A percentile compares a stretch with the other conserved stretches of the same genome.
phyloP scores from a whole-genome alignment of 129 eudicot species.

The Oenanthe sinensis region DNA sequence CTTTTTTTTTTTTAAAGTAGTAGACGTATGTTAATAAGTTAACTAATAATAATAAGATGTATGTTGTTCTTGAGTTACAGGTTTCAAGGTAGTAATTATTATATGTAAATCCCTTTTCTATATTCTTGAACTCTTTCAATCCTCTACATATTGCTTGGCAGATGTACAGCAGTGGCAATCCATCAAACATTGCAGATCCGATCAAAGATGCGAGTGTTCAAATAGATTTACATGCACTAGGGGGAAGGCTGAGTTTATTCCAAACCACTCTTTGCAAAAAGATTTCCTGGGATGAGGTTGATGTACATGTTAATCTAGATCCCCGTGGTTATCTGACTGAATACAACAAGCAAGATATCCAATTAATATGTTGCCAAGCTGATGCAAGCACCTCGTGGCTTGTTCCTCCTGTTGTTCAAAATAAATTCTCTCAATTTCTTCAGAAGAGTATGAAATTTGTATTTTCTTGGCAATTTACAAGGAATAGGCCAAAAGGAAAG shows the following conservation, averaged over 20 bases:
- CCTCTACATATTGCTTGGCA: constrained; percentile 11
- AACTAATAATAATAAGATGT: too few species aligned
- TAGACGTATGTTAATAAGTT: not conserved
- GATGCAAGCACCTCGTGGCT: constrained; percentile 48
- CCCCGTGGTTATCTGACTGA: constrained; percentile 36
- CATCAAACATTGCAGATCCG: constrained; percentile 51
- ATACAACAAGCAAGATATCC: constrained; percentile 38
- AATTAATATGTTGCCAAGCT: constrained; percentile 50
- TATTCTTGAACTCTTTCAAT: not conserved
- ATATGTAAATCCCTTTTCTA: not conserved
- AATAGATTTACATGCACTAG: constrained; percentile 30
- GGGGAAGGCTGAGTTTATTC: constrained; percentile 36
- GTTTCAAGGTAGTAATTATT: not conserved
- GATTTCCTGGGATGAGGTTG: constrained; percentile 30
- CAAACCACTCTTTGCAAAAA: constrained; percentile 44
- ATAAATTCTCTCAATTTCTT: constrained; percentile 28
- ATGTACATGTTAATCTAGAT: constrained; percentile 30
- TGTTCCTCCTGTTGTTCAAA: constrained; percentile 35
- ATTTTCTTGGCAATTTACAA: constrained; percentile 35
- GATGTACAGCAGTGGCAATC: constrained; percentile 62
- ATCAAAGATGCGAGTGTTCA: constrained; percentile 51
- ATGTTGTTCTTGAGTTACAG: not conserved
- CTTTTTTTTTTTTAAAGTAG: too few species aligned
- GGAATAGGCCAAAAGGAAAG: constrained; percentile 47
- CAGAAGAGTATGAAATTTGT: constrained; percentile 26